Base-by-base conservation (phyloP, 805 yeast genomes). In the Pachysolen tannophilus region DNA sequence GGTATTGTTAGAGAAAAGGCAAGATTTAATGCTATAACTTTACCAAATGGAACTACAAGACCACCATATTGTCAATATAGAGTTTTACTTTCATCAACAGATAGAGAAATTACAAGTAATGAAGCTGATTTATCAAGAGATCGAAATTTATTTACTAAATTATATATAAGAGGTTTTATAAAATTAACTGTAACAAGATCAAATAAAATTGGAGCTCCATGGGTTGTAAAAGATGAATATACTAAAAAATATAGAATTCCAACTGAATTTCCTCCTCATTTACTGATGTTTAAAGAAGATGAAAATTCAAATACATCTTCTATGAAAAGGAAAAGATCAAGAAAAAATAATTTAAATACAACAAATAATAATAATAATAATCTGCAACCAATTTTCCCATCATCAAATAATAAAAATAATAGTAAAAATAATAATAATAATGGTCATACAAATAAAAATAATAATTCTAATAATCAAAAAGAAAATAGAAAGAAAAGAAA, bases 141-240 rank as follows among this genome's bases (percentile, higher is more conserved):
- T 51, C 69, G 97, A 41, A 80, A 81, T 41, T 69, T 81, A 35
- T 88, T 87, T 61, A 88, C 97, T 8, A 92, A 90, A 56, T 81
- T 88, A 75, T 70, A 82, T 35, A 82, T 92, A 25, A 82, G 88
- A 54, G 80, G 95, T n/a, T 79, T 92, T 53, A 69, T 88, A 52
- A 83, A 88, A 57, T 69, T 83, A 53, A 71, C 85, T 30, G 69
- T 85, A 52, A 67, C 82, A 6, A 74, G 95, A 37, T 83, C 88
- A 2, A 70, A 80, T 36, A 84, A 82, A 66, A 66, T 79, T 28
- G 97, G 97, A 3, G 90, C 97, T 3, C 97, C 97, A 3, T 92
- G 97, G 97, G 77, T 90, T 15, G 92, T 92, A 11, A 82, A 80
- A 51, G 76, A 74, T 18, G 78, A 79, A 44, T 85, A 74, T 54